These are phyloP conservation scores for Eimeria tenella DNA, from an alignment of 169 alveolate species.

Conservation along the genomic window DNA sequence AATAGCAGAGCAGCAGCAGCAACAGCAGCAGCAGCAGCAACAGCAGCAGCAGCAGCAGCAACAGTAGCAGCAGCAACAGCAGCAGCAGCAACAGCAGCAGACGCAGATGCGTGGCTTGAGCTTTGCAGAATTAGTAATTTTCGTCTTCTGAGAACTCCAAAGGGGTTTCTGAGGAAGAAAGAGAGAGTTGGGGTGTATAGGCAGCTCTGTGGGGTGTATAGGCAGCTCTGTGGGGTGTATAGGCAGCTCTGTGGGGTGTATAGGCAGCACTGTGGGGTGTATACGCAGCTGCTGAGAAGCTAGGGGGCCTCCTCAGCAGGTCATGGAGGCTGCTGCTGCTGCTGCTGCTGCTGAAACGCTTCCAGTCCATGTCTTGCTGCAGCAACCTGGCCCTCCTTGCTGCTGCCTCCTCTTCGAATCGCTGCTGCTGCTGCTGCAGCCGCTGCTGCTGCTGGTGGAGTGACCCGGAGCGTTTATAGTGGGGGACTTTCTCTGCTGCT, in stretches of 20 bases:
- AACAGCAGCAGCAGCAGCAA: too few relatives aligned
- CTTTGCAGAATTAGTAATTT: not conserved
- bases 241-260: too few relatives aligned
- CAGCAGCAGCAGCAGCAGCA: too few relatives aligned
- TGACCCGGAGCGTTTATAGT: not conserved
- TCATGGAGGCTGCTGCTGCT: not conserved
- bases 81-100: too few relatives aligned
- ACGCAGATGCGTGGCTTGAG: too few relatives aligned
- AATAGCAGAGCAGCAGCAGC: too few relatives aligned
- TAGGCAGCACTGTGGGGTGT: too few relatives aligned
- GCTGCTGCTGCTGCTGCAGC: not conserved
- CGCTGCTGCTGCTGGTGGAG: constrained; percentile 5
- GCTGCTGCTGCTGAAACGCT: not conserved
- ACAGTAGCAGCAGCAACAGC: too few relatives aligned
- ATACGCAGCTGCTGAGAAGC: not conserved
- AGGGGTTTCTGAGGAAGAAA: not conserved
- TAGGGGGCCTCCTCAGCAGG: too few relatives aligned
- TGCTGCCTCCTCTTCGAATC: not conserved
- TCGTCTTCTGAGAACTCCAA: not conserved
- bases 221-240: not conserved
- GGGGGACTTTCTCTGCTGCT: not conserved
- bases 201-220: not conserved
- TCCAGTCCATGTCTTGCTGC: not conserved
- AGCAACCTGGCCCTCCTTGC: not conserved
- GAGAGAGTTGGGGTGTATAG: not conserved